Evolutionary conservation across 2,329 filamentous ascomycete species (phyloP), one percentile per base, ranked within the genome.

Genomic region (Neofusicoccum sp.): DNA sequence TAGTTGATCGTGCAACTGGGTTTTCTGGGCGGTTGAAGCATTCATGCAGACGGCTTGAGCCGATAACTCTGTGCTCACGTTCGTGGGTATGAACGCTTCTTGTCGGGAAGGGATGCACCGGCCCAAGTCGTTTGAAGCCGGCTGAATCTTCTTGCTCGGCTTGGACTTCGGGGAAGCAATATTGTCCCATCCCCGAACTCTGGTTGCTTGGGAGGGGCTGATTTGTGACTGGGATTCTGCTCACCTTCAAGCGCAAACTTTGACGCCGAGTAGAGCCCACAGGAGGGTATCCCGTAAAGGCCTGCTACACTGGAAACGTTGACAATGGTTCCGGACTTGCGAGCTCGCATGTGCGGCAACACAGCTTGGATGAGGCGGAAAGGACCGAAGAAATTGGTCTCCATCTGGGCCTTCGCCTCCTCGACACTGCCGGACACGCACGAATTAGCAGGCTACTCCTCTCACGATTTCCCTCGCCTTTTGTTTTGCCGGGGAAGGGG

Each of bases 311-410:
- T 79, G 33, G 78, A 78, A 60, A 84, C 66, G 63, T 81, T 82
- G 62, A 80, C 69, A 49, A 84, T 75, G 4, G 73, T 75, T 6
- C 68, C 65, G 2, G 33, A 30, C 7, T 12, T 8, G 33, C 44
- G 44, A 11, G 31, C 24, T 26, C 82, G 77, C 65, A 85, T 74
- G 33, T 76, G 70, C 0, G 82, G 81, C 0, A 84, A 67, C 7
- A 80, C 74, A 0, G 81, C 79, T 5, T 79, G 77, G 30, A 78
- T 75, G 0, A 82, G 75, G 60, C 80, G 82, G 56, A 83, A 68
- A 6, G 74, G 69, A 2, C 82, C 83, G 63, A 84, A 81, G 31
- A 85, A 79, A 60, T 86, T 85, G 33, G 81, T 56, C 7, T 56
- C 51, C 38, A 56, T 56, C 26, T 56, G 51, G 9, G 14, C 34